Evolutionary conservation across 2,329 filamentous ascomycete species (phyloP), one percentile per base, ranked within the genome.

Genomic region (Penicillium janthinellum): DNA sequence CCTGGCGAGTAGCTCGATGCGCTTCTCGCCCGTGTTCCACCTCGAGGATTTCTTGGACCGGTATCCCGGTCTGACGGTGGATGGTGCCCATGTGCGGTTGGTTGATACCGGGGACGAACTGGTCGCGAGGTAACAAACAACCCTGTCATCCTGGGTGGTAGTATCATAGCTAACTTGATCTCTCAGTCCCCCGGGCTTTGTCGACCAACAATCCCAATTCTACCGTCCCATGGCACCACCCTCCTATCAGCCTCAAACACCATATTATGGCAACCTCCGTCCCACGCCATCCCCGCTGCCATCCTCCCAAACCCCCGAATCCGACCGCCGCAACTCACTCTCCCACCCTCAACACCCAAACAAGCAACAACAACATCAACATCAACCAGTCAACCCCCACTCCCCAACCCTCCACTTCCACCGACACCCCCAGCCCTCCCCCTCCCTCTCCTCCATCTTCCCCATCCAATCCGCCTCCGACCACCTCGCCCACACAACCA

Each of bases 21-120:
- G 90, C 10, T 92, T 91, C 66, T 88, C 88, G 0, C 88, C 90
- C 0, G 89, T 91, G 1, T 94, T 95, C 69, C 90, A 95, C 62
- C 84, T 93, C 14, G 91, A 95, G 64, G 90, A 95, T 71, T 96
- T 96, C 75, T 93, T 95, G 67, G 90, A 95, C 67, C 84, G 92
- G 31, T 96, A 96, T 20, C 87, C 86, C 0, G 88, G 87, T 0
- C 82, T 86, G 58, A 80, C 83, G 5, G 90, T 95, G 56, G 90
- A 95, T 67, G 86, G 89, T 1, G 87, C 90, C 1, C 90, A 92
- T 69, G 81, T 94, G 39, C 88, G 85, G 15, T 85, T 95, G 56
- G 78, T 84, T 1, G 90, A 94, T 67, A 83, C 89, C 1, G 75
- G 83, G 7, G 77, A 88, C 14, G 88, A 91, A 8, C 48, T 61